phyloP scores from a whole-genome alignment of 495 filamentous ascomycete species.

The Aspergillus heteromorphus region DNA sequence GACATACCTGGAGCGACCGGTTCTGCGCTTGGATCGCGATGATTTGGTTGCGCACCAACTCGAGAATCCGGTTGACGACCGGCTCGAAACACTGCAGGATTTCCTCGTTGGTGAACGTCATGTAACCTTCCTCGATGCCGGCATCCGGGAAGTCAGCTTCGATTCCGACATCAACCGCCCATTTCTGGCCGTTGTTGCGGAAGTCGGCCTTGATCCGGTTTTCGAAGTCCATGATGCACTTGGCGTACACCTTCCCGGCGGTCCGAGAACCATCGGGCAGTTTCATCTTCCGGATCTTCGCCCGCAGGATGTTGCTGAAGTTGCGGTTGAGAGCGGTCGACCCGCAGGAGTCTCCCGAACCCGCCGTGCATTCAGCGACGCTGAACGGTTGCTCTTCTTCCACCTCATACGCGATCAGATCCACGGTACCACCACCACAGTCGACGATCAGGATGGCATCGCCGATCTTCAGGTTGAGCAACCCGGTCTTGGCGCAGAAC shows the following conservation, averaged over 20 bases:
- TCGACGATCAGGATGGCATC: constrained; percentile 76
- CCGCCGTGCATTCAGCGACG: constrained; percentile 71
- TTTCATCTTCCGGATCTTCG: constrained; percentile 79
- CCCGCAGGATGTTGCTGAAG: constrained; percentile 74
- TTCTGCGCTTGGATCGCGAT: constrained; percentile 78
- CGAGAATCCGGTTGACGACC: constrained; percentile 71
- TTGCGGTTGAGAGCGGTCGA: constrained; percentile 76
- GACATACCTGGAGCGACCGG: constrained; percentile 59
- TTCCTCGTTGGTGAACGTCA: constrained; percentile 80
- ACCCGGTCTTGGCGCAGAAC: constrained; percentile 73
- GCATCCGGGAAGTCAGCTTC: constrained; percentile 76
- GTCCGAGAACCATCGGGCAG: constrained; percentile 72
- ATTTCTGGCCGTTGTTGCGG: constrained; percentile 77
- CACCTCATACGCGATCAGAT: constrained; percentile 77
- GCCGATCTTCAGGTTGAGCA: constrained; percentile 69
- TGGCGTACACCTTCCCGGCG: constrained; percentile 72
- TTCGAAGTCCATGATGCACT: constrained; percentile 83
- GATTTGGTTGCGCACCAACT: constrained; percentile 74
- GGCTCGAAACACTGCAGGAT: constrained; percentile 79
- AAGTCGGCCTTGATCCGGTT: constrained; percentile 80
- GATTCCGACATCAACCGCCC: constrained; percentile 78
- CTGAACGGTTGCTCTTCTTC: constrained; percentile 75
- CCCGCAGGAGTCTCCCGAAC: constrained; percentile 73
- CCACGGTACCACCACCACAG: constrained; percentile 75
- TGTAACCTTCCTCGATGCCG: constrained; percentile 74